A percentile compares a stretch with the other conserved stretches of the same genome.
Evolutionary conservation across 2,329 filamentous ascomycete genomes (phyloP).

Genomic region (Rhinocladiella similis): DNA sequence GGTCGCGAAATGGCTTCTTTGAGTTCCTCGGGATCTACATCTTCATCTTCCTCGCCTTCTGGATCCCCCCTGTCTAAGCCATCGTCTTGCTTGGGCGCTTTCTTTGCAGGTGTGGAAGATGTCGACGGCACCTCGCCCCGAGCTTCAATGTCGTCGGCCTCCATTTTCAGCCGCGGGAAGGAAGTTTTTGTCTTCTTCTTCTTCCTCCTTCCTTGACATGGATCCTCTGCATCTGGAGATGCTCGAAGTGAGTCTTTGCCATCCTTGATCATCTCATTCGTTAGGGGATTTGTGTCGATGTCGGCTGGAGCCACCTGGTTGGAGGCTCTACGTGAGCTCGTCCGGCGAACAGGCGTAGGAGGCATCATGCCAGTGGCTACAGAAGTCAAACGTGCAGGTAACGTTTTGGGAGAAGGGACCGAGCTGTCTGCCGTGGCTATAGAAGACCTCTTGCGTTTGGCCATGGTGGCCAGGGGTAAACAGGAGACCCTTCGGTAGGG

Average conservation of each 20-base stretch:
- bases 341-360: slow-evolving; percentile 25
- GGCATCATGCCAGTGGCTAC: slow-evolving; percentile 16
- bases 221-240: slow-evolving; percentile 32
- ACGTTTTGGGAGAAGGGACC: neutral
- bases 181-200: slow-evolving; percentile 17
- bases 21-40: slow-evolving; percentile 57
- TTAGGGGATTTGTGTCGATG: slow-evolving; percentile 31
- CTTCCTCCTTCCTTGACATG: slow-evolving; percentile 2
- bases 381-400: slow-evolving; percentile 1
- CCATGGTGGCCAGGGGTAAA: slow-evolving; percentile 18
- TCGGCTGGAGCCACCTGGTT: slow-evolving; percentile 20
- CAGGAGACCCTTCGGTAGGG: neutral
- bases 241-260: slow-evolving; percentile 30
- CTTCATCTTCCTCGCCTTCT: slow-evolving; percentile 54
- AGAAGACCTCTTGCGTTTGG: slow-evolving; percentile 27
- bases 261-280: slow-evolving; percentile 31
- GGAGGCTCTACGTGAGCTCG: slow-evolving; percentile 26
- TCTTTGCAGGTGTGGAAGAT: slow-evolving; percentile 13
- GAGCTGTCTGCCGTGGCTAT: neutral
- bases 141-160: slow-evolving; percentile 15
- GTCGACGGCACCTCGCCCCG: slow-evolving; percentile 14
- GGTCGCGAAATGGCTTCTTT: slow-evolving; percentile 61
- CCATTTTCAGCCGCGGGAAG: neutral
- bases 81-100: slow-evolving; percentile 32
- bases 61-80: slow-evolving; percentile 42